Percentiles rank a stretch among this genome's conserved stretches.
These are phyloP conservation scores for Stephania yunnanensis DNA, from an alignment of 164 flowering plant genomes.

Conservation along the genomic window DNA sequence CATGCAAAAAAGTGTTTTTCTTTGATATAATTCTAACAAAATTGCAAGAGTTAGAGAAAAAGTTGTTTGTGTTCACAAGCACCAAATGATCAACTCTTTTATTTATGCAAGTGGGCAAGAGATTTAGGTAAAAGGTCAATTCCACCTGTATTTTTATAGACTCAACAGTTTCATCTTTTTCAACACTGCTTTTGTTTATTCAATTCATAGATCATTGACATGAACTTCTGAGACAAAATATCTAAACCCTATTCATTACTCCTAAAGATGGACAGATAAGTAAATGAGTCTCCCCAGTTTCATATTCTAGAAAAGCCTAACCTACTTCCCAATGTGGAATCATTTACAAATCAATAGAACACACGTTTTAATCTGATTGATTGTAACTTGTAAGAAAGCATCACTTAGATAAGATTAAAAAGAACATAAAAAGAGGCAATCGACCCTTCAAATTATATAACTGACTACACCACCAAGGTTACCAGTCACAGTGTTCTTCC, in stretches of 20 bases:
- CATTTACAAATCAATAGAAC: background rate
- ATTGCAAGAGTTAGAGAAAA: background rate
- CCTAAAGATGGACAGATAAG: background rate
- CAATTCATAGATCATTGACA: conserved; percentile 7
- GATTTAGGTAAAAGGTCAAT: conserved; percentile 29
- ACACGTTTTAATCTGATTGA: conserved; percentile 1
- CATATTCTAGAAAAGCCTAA: conserved; percentile 6
- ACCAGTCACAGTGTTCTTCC: background rate
- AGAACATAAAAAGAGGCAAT: conserved; percentile 6
- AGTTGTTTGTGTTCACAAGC: background rate
- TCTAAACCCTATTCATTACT: conserved; percentile 4
- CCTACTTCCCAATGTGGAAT: conserved; percentile 4
- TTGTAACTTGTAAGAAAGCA: background rate
- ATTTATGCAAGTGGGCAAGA: conserved; percentile 21
- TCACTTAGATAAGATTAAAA: background rate
- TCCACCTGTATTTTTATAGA: conserved; percentile 11
- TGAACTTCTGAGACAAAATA: conserved; percentile 7
- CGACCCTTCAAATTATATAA: background rate
- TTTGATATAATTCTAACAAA: background rate
- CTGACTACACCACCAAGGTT: background rate
- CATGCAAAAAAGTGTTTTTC: background rate
- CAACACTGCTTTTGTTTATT: background rate
- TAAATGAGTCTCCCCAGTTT: background rate
- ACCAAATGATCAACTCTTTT: conserved; percentile 4
- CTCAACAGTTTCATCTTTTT: background rate